A percentile compares a stretch with the other conserved stretches of the same genome.
Evolutionary conservation across 805 yeast species (phyloP).

Genomic region (Ogataea corticis): DNA sequence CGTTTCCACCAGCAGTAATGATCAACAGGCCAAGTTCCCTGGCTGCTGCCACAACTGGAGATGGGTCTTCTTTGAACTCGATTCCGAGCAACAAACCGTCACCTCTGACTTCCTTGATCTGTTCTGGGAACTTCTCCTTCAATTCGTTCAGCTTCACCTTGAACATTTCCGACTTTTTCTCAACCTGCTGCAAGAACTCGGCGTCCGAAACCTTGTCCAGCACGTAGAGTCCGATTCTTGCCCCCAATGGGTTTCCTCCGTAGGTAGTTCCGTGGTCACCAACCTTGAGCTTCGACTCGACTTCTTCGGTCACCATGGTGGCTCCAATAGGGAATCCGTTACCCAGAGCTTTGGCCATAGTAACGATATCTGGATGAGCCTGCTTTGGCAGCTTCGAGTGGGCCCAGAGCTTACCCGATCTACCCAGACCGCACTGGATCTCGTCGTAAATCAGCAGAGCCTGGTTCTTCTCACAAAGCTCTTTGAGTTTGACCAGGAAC

Average conservation of each 20-base stretch:
- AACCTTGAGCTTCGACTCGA: constrained; percentile 69
- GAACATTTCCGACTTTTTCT: constrained; percentile 58
- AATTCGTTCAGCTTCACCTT: constrained; percentile 49
- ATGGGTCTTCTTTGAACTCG: constrained; percentile 69
- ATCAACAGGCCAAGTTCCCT: constrained; percentile 79
- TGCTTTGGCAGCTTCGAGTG: constrained; percentile 71
- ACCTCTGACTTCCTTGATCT: constrained; percentile 75
- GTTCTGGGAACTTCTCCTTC: constrained; percentile 56
- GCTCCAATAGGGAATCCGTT: constrained; percentile 98
- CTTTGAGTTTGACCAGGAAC: constrained; percentile 64
- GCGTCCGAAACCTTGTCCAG: constrained; percentile 63
- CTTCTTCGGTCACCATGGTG: constrained; percentile 77
- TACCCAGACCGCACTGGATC: constrained; percentile 94
- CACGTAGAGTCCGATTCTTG: constrained; percentile 78
- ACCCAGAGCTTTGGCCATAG: constrained; percentile 95
- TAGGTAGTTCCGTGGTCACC: constrained; percentile 99
- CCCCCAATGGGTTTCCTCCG: constrained; percentile 95
- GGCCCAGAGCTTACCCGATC: constrained; percentile 93
- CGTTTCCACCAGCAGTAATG: constrained; percentile 91
- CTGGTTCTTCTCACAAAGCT: constrained; percentile 65
- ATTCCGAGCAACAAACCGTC: constrained; percentile 85
- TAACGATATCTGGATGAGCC: constrained; percentile 92
- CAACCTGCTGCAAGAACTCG: constrained; percentile 61
- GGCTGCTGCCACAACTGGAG: constrained; percentile 62
- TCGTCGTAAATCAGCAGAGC: constrained; percentile 89